Conservation (phyloP, 441 rosid genomes). For the Populus tomentosa region DNA sequence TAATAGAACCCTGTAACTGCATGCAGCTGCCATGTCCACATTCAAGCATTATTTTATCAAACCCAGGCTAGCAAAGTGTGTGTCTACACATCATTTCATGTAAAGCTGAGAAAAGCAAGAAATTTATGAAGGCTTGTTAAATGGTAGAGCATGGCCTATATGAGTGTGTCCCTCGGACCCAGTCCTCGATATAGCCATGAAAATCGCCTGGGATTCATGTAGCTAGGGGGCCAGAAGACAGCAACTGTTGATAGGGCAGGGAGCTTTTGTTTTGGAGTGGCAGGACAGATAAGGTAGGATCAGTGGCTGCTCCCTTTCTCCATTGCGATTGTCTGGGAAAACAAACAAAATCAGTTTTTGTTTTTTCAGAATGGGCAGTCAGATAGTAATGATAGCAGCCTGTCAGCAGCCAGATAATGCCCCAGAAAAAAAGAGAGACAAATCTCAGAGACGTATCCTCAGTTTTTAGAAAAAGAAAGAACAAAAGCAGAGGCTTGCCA, state of each 20-base stretch:
- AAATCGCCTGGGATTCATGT: constrained; percentile 20
- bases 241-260: constrained; percentile 7
- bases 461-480: not conserved
- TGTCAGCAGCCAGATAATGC: constrained; percentile 7
- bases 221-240: constrained; percentile 17
- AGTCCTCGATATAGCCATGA: constrained; percentile 18
- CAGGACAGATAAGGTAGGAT: constrained; percentile 36
- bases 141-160: too few species aligned
- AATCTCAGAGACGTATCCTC: constrained; percentile 17
- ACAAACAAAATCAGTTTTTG: constrained; percentile 30
- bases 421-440: constrained; percentile 26
- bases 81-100: not conserved
- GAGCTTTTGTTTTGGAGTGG: constrained; percentile 27
- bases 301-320: constrained; percentile 31
- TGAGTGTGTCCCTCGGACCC: constrained; percentile 19
- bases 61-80: not conserved
- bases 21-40: too few species aligned
- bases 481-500: constrained; percentile 9
- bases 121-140: not conserved
- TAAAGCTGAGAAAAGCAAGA: not conserved
- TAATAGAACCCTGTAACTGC: too few species aligned
- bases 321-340: constrained; percentile 24
- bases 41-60: not conserved
- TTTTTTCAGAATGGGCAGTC: constrained; percentile 15
- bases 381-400: constrained; percentile 23